Evolutionary conservation across 2,329 filamentous ascomycete genomes (phyloP), one percentile per base, ranked within the genome.

Genomic region (Trichoderma sp.): DNA sequence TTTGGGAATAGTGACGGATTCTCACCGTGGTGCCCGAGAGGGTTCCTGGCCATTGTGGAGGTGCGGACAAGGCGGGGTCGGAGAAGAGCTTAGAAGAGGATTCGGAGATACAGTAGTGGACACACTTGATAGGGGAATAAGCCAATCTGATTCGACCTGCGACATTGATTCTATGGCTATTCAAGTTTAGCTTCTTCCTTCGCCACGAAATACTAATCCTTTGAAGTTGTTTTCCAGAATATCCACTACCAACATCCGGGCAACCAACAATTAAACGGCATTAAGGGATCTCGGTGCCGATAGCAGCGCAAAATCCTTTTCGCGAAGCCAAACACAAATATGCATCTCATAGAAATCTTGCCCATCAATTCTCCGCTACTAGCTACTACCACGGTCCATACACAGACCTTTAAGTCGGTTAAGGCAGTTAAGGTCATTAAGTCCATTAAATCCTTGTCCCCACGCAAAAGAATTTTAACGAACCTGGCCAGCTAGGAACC

Each of bases 51-150:
- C 29, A 7, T 50, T 35, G 58, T 61, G 58, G 58, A 59, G 58
- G 42, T 48, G 29, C 58, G 58, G 58, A 35, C 58, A 61, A 61
- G 29, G 58, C 58, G 58, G 58, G 57, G 57, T 34, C 57, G 37
- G 57, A 60, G 57, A 60, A 37, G 15, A 32, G 25, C 57, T 22
- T 59, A 32, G 25, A 48, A 50, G 42, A 35, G 13, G 19, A 27
- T 48, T 37, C 42, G 42, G 58, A 61, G 42, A 61, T 61, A 61
- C n/a, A 7, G 34, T 58, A 50, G 34, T 48, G 42, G 42, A 48
- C 42, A 48, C 42, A 19, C 10, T 10, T 22, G 42, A 48, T 19
- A 48, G 42, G 42, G 42, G 42, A 13, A 48, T 48, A 2, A 48
- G 42, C 42, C 42, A 48, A 48, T 48, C 42, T 19, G 10, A 48